These are phyloP conservation scores for Micromonas pusilla DNA, from an alignment of 139 green algal species.

Conservation along the genomic window DNA sequence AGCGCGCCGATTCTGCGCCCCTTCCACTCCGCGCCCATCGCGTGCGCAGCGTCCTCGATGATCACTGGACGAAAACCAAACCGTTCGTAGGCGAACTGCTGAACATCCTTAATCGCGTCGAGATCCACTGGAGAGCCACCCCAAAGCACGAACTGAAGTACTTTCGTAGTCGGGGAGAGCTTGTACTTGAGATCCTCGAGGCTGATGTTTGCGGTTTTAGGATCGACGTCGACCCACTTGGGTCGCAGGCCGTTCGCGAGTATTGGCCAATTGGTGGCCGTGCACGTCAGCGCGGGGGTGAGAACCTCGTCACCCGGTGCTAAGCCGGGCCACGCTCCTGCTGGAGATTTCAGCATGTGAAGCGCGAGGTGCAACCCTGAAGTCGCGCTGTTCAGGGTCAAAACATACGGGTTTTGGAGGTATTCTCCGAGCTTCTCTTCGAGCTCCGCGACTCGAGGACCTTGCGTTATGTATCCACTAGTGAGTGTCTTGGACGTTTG, in stretches of 20 bases:
- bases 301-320: slow-evolving; percentile 1
- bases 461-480: slow-evolving; percentile 14
- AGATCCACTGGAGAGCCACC: slow-evolving; percentile 8
- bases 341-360: slow-evolving; percentile 11
- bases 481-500: not conserved
- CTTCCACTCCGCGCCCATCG: slow-evolving; percentile 10
- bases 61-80: slow-evolving; percentile 8
- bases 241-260: slow-evolving; percentile 1
- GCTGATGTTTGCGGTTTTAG: not conserved
- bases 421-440: slow-evolving; percentile 5
- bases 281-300: slow-evolving; percentile 4
- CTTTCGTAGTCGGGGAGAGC: slow-evolving; percentile 7
- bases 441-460: not conserved
- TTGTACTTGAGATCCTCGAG: not conserved
- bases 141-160: slow-evolving; percentile 21
- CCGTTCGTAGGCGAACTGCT: not conserved
- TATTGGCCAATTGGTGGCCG: slow-evolving; percentile 13
- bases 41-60: slow-evolving; percentile 16
- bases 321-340: not conserved
- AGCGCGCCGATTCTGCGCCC: not conserved
- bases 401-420: not conserved
- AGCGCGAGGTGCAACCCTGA: not conserved
- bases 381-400: slow-evolving; percentile 4
- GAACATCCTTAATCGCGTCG: not conserved
- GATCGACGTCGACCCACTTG: slow-evolving; percentile 21